These are phyloP conservation scores for Prunus persica DNA, from an alignment of 306 rosid genomes.

Conservation along the genomic window DNA sequence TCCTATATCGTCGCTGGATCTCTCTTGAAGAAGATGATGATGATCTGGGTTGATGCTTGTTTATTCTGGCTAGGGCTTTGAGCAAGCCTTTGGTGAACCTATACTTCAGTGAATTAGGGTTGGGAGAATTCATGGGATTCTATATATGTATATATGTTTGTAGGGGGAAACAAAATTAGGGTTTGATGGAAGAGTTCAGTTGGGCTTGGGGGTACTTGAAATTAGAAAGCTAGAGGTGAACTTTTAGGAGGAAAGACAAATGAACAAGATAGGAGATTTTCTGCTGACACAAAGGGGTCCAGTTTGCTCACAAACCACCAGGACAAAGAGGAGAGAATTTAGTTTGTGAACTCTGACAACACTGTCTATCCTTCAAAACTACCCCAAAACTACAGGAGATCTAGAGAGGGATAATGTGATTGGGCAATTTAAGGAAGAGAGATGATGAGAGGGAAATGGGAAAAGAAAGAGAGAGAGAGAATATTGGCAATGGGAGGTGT, in stretches of 20 bases:
- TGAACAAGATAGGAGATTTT: constrained; percentile 18
- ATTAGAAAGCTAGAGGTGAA: neutral
- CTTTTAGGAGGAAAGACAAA: constrained; percentile 13
- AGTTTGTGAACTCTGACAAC: constrained; percentile 20
- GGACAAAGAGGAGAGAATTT: constrained; percentile 15
- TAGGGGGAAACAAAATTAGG: neutral
- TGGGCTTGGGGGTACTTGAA: constrained; percentile 1
- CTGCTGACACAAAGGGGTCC: constrained; percentile 31
- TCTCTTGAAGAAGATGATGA: constrained; percentile 15
- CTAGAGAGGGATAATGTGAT: neutral
- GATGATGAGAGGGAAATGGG: neutral
- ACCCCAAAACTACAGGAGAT: constrained; percentile 1
- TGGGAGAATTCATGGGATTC: constrained; percentile 10
- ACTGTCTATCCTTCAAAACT: constrained; percentile 4
- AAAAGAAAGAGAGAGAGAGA: constrained; percentile 2
- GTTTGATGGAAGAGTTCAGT: neutral
- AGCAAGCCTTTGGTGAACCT: constrained; percentile 24
- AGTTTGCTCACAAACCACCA: neutral
- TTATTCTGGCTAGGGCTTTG: constrained; percentile 21
- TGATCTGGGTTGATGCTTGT: constrained; percentile 8
- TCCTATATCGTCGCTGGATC: constrained; percentile 17
- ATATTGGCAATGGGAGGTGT: constrained; percentile 29
- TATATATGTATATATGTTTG: neutral
- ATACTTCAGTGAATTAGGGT: constrained; percentile 25
- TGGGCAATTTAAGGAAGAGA: neutral